Conservation (phyloP, 257 asterid species). For the Solanum clarkiae region DNA sequence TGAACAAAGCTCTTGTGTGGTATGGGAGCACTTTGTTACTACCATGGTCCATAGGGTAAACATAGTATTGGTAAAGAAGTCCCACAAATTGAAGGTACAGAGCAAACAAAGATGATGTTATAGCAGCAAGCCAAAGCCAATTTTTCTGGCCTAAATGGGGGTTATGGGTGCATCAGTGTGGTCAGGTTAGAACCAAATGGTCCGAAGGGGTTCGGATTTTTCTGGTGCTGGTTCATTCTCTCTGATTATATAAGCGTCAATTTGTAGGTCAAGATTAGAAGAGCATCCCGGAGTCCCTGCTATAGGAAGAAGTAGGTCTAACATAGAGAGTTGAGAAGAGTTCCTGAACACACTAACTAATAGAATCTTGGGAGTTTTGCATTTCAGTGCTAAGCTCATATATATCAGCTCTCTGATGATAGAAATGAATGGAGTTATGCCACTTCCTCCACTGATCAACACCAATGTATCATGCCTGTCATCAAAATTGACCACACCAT, state of each 20-base stretch:
- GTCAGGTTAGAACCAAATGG: slow-evolving; percentile 52
- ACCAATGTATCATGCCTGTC: slow-evolving; percentile 72
- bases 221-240: slow-evolving; percentile 37
- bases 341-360: slow-evolving; percentile 60
- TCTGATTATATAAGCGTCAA: slow-evolving; percentile 75
- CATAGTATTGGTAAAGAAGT: slow-evolving; percentile 41
- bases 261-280: slow-evolving; percentile 43
- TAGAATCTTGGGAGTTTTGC: slow-evolving; percentile 46
- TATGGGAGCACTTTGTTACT: slow-evolving; percentile 37
- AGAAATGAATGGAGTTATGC: slow-evolving; percentile 87
- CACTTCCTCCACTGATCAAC: slow-evolving; percentile 97
- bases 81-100: slow-evolving; percentile 59
- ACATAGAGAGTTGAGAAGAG: slow-evolving; percentile 53
- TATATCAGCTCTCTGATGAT: slow-evolving; percentile 59
- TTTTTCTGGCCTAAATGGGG: slow-evolving; percentile 59
- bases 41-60: slow-evolving; percentile 74
- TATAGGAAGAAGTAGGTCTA: slow-evolving; percentile 67
- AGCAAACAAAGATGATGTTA: slow-evolving; percentile 65
- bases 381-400: slow-evolving; percentile 25
- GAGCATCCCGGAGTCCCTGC: slow-evolving; percentile 15
- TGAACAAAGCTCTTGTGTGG: slow-evolving; percentile 48
- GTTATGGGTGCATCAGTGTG: slow-evolving; percentile 50
- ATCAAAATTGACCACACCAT: not conserved
- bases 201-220: slow-evolving; percentile 17
- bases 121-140: slow-evolving; percentile 91